These are phyloP conservation scores for Drosera capensis DNA, from an alignment of 148 eudicot species.

Conservation along the genomic window DNA sequence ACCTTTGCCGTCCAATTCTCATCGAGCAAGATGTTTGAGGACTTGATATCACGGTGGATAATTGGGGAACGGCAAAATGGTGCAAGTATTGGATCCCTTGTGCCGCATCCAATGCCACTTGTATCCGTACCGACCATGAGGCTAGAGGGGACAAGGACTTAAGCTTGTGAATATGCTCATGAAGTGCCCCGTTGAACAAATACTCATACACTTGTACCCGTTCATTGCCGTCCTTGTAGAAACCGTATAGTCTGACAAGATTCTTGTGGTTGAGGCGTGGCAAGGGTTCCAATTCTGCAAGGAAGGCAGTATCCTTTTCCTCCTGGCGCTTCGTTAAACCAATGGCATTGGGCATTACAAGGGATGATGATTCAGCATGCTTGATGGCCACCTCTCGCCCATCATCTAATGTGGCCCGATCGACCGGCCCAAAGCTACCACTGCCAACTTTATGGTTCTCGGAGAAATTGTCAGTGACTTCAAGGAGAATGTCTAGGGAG, in stretches of 20 bases:
- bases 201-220: conserved; percentile 58
- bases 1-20: conserved; percentile 61
- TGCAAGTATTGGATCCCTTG: conserved; percentile 86
- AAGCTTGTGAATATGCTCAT: conserved; percentile 58
- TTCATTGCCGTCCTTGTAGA: conserved; percentile 49
- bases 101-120: conserved; percentile 75
- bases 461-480: conserved; percentile 57
- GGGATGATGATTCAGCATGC: conserved; percentile 30
- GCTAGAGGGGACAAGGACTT: conserved; percentile 24
- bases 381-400: conserved; percentile 63
- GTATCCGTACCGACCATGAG: conserved; percentile 56
- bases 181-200: conserved; percentile 56
- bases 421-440: conserved; percentile 83
- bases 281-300: conserved; percentile 56
- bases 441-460: conserved; percentile 43
- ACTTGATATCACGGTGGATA: conserved; percentile 86
- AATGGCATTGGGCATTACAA: neutral
- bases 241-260: conserved; percentile 55
- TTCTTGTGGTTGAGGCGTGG: conserved; percentile 81
- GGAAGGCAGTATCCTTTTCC: conserved; percentile 53
- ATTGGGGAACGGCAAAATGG: conserved; percentile 55
- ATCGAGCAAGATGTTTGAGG: conserved; percentile 75
- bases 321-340: conserved; percentile 21
- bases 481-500: conserved; percentile 27
- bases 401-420: conserved; percentile 34